These are phyloP conservation scores for Avicennia marina DNA, from an alignment of 257 asterid genomes.

Conservation along the genomic window DNA sequence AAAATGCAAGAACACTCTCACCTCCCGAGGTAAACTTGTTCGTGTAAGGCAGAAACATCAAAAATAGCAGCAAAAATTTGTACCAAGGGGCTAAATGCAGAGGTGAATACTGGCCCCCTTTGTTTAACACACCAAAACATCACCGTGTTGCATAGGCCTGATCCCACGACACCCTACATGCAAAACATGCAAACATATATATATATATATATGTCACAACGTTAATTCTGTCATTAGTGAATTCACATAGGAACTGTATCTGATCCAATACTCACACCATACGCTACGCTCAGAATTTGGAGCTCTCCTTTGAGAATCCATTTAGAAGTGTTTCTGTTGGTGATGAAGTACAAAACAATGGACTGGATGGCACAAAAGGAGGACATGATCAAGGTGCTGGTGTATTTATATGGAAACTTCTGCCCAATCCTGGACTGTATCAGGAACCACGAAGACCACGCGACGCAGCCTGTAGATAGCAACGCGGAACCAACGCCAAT, in stretches of 20 bases:
- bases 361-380: conserved; percentile 62
- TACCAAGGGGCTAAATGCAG: conserved; percentile 72
- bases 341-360: conserved; percentile 31
- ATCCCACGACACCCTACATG: conserved; percentile 62
- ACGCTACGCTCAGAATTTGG: conserved; percentile 41
- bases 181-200: too few relatives aligned
- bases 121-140: conserved; percentile 75
- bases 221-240: too few relatives aligned
- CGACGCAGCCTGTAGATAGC: conserved; percentile 43
- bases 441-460: conserved; percentile 79
- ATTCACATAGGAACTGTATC: too few relatives aligned
- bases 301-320: conserved; percentile 54
- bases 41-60: conserved; percentile 54
- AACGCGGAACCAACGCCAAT: conserved; percentile 53
- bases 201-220: background rate
- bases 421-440: conserved; percentile 58
- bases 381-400: conserved; percentile 69
- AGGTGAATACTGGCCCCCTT: conserved; percentile 74
- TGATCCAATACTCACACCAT: conserved; percentile 39
- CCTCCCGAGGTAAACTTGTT: conserved; percentile 72
- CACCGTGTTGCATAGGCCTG: conserved; percentile 58
- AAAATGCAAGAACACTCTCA: background rate
- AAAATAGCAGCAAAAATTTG: conserved; percentile 69
- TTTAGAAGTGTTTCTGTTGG: conserved; percentile 40
- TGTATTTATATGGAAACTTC: conserved; percentile 48